Evolutionary conservation across 305 asterid species (phyloP), one percentile per base, ranked within the genome.

Genomic region (Rubia balearica): DNA sequence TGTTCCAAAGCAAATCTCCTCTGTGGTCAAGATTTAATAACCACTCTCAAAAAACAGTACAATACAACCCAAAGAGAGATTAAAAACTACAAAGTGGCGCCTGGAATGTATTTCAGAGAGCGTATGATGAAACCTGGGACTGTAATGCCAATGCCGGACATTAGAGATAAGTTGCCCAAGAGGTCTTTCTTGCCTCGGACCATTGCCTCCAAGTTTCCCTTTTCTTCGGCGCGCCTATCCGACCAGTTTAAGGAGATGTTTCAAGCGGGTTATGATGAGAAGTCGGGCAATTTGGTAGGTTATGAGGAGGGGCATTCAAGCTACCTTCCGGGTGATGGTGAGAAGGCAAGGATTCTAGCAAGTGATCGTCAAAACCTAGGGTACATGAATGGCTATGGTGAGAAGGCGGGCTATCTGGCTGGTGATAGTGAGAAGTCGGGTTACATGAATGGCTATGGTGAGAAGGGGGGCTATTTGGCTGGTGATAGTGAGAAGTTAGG

Each of bases 121-220:
- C 68, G 83, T 42, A 86, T 82, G 92, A 51, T 92, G 80, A 85
- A 78, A 68, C 70, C 68, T 21, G 96, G 92, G 14, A 78, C 72
- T 0, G 51, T 83, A 16, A 82, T 89, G 95, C 87, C 91, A 0
- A 85, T 92, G 94, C 96, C 98, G 0, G 92, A 92, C 76, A 85
- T 92, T 14, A 75, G 75, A 0, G 96, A 92, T 56, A 92, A 82
- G 81, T 88, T 90, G 96, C 98, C 96, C 0, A 81, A 75, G 79
- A 88, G 98, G 84, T 92, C 98, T 0, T 92, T 92, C 67, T 75
- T 88, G 40, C 98, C 96, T 77, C 84, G 96, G 8, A 62, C 60
- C 4, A 85, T 91, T 0, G 73, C 80, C n/a, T 85, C 94, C 4
- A 90, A 90, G 74, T 24, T 92, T 65, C 96, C 98, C 22, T 92